Evolutionary conservation across 345 rosid genomes (phyloP), one percentile per base, ranked within the genome.

Genomic region (Firmiana major): DNA sequence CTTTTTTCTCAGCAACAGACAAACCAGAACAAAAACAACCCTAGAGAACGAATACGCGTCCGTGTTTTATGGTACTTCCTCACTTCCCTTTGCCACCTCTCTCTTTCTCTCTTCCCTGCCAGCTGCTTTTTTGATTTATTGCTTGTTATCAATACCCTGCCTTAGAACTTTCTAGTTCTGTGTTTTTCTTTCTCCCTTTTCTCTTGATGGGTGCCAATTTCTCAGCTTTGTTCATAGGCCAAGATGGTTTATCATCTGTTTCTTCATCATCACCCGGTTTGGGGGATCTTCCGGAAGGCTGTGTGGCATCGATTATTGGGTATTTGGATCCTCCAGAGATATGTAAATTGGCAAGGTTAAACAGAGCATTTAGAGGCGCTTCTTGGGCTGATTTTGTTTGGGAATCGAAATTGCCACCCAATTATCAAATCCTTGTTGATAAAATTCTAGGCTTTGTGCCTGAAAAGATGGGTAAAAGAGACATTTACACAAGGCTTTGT

Each of bases 361-460:
- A 91, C 81, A 86, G 87, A 24, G 93, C 98, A 46, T 97, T 91
- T 77, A 92, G 89, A 65, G 88, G 94, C 5, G 99, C 99, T 53
- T 97, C 98, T 0, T 88, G 90, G 92, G 99, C 98, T 70, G 98
- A 97, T 86, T 85, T 85, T 80, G 92, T 97, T 1, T 97, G 99
- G 99, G 97, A 94, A 77, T 87, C 97, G 11, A 97, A 97, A 66
- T 80, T 97, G 85, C 99, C 99, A 11, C 65, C 74, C 7, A 92
- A 91, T 84, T 92, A 94, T 78, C 77, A 22, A 19, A 59, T 69
- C 77, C 85, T 97, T 72, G 76, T 92, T 49, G 84, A 77, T 73
- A 85, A 82, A 63, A 83, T 97, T 54, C 77, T 90, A 6, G 92
- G 90, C 6, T 87, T 74, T 65, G 73, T 78, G 42, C 80, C 83